These are phyloP conservation scores for Pyrenophora tritici-repentis DNA, from an alignment of 2,329 filamentous ascomycete species.

Conservation along the genomic window DNA sequence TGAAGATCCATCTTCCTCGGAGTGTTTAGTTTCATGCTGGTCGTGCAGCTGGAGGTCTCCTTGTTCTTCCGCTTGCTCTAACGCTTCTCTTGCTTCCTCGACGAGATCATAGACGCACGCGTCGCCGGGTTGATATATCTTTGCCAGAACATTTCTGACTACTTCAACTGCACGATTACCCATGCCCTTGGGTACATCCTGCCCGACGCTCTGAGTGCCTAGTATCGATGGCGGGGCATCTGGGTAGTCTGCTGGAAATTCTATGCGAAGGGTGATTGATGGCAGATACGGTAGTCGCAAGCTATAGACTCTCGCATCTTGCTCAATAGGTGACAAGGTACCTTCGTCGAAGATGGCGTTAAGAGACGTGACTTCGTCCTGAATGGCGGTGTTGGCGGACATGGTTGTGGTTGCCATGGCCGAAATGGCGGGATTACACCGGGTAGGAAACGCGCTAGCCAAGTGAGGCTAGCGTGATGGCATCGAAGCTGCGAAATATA, in stretches of 20 bases:
- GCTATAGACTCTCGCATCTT: slow-evolving; percentile 41
- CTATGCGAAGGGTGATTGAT: slow-evolving; percentile 60
- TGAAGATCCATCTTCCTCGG: slow-evolving; percentile 6
- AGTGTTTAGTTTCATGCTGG: slow-evolving; percentile 13
- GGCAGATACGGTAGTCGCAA: slow-evolving; percentile 70
- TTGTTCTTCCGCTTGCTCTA: slow-evolving; percentile 55
- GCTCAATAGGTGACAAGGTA: slow-evolving; percentile 56
- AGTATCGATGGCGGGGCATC: slow-evolving; percentile 72
- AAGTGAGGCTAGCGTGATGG: slow-evolving; percentile 8
- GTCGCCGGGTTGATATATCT: slow-evolving; percentile 72
- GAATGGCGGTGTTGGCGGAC: slow-evolving; percentile 52
- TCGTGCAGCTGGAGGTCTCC: slow-evolving; percentile 35
- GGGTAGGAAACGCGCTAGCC: slow-evolving; percentile 17
- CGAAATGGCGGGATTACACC: slow-evolving; percentile 17
- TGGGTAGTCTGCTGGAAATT: slow-evolving; percentile 77
- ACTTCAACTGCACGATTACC: slow-evolving; percentile 72
- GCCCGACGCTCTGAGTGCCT: slow-evolving; percentile 78
- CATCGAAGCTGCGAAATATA: slow-evolving; percentile 12
- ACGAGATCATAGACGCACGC: slow-evolving; percentile 93
- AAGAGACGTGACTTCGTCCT: slow-evolving; percentile 78
- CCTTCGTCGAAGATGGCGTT: slow-evolving; percentile 80
- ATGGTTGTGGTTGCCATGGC: slow-evolving; percentile 25
- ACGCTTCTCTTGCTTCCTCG: slow-evolving; percentile 62
- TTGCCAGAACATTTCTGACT: slow-evolving; percentile 68
- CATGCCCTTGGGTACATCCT: slow-evolving; percentile 69